Evolutionary conservation across 179 eudicot species (phyloP).

Genomic region (Spergularia azorica): DNA sequence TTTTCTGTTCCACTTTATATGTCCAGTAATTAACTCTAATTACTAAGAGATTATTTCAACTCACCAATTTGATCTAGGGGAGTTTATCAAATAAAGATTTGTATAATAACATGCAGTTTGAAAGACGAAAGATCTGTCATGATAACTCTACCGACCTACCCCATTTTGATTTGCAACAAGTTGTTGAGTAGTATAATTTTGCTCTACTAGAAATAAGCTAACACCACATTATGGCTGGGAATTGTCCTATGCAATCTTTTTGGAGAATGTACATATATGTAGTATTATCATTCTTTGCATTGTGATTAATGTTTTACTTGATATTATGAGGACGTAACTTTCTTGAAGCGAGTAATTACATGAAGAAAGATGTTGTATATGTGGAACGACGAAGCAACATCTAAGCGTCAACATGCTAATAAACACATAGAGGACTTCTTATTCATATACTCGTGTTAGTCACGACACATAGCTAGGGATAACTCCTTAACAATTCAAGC

Average conservation of each 20-base stretch:
- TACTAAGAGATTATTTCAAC: too few relatives aligned
- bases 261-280: constrained; percentile 1
- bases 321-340: too few relatives aligned
- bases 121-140: too few relatives aligned
- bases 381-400: background rate
- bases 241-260: background rate
- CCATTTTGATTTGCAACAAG: background rate
- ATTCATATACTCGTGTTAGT: too few relatives aligned
- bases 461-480: background rate
- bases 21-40: too few relatives aligned
- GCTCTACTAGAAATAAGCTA: background rate
- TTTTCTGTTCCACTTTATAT: too few relatives aligned
- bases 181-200: background rate
- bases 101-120: too few relatives aligned
- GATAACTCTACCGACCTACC: too few relatives aligned
- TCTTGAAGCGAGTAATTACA: background rate
- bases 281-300: background rate
- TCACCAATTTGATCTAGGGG: too few relatives aligned
- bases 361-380: background rate
- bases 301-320: background rate
- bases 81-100: too few relatives aligned
- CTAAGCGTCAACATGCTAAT: background rate
- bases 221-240: background rate
- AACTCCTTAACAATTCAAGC: too few relatives aligned
- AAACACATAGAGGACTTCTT: background rate